A percentile compares a stretch with the other conserved stretches of the same genome.
These are phyloP conservation scores for Mycogone perniciosa DNA, from an alignment of 2,329 filamentous ascomycete species.

Conservation along the genomic window DNA sequence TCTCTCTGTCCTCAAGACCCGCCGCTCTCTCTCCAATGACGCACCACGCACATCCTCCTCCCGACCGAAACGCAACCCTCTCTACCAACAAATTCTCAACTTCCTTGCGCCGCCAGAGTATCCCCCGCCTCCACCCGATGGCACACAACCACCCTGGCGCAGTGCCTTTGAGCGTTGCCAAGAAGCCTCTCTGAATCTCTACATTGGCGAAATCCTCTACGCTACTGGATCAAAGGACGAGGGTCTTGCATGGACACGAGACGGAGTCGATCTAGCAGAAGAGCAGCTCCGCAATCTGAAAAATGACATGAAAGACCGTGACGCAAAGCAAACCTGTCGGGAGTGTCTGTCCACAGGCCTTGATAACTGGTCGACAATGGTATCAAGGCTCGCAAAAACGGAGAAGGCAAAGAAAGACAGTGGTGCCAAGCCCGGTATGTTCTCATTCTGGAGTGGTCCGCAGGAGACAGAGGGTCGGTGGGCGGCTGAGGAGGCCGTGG, in stretches of 20 bases:
- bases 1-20: constrained; percentile 74
- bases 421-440: constrained; percentile 27
- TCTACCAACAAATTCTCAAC: constrained; percentile 19
- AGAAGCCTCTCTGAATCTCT: constrained; percentile 78
- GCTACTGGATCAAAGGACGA: constrained; percentile 55
- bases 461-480: constrained; percentile 40
- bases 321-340: constrained; percentile 53
- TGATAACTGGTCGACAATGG: constrained; percentile 79
- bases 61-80: constrained; percentile 10
- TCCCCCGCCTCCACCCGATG: constrained; percentile 63
- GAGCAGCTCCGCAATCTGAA: constrained; percentile 49
- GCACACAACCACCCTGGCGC: constrained; percentile 60
- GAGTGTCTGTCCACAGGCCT: constrained; percentile 73
- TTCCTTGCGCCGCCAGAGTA: constrained; percentile 50
- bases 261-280: constrained; percentile 77
- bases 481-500: constrained; percentile 49
- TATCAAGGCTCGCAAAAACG: constrained; percentile 53
- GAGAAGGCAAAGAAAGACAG: constrained; percentile 35
- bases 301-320: constrained; percentile 19
- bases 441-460: constrained; percentile 32
- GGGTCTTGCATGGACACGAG: constrained; percentile 82
- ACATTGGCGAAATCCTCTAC: constrained; percentile 91
- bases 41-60: constrained; percentile 19
- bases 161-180: constrained; percentile 65
- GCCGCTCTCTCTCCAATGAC: constrained; percentile 50